phyloP scores from a whole-genome alignment of 352 stramenopile species.

The Globisporangium carolinianum region DNA sequence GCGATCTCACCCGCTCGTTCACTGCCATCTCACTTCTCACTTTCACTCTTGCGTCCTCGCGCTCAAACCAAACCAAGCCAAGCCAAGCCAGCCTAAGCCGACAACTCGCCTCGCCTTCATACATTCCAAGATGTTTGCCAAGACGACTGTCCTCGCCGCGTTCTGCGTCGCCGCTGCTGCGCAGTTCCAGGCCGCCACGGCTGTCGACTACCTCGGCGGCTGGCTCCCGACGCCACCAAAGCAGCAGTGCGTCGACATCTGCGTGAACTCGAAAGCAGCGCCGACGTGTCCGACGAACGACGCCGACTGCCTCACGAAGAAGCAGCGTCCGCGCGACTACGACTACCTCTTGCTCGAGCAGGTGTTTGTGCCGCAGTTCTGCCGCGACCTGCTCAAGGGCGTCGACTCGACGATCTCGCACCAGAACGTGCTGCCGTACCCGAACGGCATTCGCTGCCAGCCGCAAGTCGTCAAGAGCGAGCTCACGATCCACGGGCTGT shows the following conservation, averaged over 20 bases:
- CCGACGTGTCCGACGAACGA: slow-evolving; percentile 50
- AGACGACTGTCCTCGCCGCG: slow-evolving; percentile 9
- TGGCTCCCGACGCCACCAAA: slow-evolving; percentile 43
- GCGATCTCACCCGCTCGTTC: not conserved
- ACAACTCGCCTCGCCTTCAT: not conserved
- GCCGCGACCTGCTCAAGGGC: slow-evolving; percentile 62
- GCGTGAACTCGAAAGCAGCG: slow-evolving; percentile 45
- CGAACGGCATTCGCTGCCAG: slow-evolving; percentile 43
- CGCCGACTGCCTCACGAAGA: slow-evolving; percentile 49
- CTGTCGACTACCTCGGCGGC: slow-evolving; percentile 53
- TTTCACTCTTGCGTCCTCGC: slow-evolving; percentile 3
- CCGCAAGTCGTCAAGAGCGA: slow-evolving; percentile 27
- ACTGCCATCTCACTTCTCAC: not conserved
- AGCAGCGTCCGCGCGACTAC: slow-evolving; percentile 61
- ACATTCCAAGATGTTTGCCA: slow-evolving; percentile 9
- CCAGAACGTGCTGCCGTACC: slow-evolving; percentile 68
- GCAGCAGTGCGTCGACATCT: slow-evolving; percentile 71
- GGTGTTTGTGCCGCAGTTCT: slow-evolving; percentile 78
- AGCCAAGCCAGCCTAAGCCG: not conserved
- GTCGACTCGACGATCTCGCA: slow-evolving; percentile 75
- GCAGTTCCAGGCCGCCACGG: slow-evolving; percentile 11
- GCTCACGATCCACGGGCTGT: slow-evolving; percentile 71
- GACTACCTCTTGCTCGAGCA: slow-evolving; percentile 77
- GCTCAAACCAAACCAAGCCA: not conserved
- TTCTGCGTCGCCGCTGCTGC: slow-evolving; percentile 7